Evolutionary conservation across 345 rosid genomes (phyloP), one percentile per base, ranked within the genome.

Genomic region (Limnanthes douglasii): DNA sequence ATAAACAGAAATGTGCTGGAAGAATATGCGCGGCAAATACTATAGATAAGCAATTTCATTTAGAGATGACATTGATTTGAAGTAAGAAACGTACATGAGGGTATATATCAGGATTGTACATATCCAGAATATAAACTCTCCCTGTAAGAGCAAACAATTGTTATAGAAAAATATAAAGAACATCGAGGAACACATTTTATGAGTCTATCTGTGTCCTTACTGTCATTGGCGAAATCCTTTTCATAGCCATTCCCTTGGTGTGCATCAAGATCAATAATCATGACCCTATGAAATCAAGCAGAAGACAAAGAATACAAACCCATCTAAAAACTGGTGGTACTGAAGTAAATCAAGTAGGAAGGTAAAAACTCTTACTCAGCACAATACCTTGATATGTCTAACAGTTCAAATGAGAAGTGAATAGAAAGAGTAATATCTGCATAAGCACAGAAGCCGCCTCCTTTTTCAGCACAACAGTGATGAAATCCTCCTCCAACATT

Each of bases 181-280:
- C 8, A 18, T 25, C 15, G 45, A 27, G 28, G 5, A 4, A 50
- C 43, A 60, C 5, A 26, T 13, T 40, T 34, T 36, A 22, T 5
- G 11, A 47, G 18, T 18, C 25, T 16, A 17, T 14, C 16, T 20
- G 16, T 26, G 35, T 41, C 54, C 80, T 34, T 74, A 83, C 97
- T 50, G 35, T 88, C 95, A 61, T 59, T 18, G 9, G 78, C 60
- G 30, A 83, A 86, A 64, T 88, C 97, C 55, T 27, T 77, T 59
- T 84, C 98, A 18, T 88, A 94, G 59, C 95, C 98, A 51, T 88
- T 88, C 44, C 98, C 98, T 70, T 88, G 98, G 63, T 88, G 97
- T 20, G 95, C 97, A 54, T 88, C 97, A 2, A 88, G 80, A 84
- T 88, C 98, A 55, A 88, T 70, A 42, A 88, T 77, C 95, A 88